Evolutionary conservation across 2,329 filamentous ascomycete genomes (phyloP), one percentile per base, ranked within the genome.

Genomic region (Drechslera avenae): DNA sequence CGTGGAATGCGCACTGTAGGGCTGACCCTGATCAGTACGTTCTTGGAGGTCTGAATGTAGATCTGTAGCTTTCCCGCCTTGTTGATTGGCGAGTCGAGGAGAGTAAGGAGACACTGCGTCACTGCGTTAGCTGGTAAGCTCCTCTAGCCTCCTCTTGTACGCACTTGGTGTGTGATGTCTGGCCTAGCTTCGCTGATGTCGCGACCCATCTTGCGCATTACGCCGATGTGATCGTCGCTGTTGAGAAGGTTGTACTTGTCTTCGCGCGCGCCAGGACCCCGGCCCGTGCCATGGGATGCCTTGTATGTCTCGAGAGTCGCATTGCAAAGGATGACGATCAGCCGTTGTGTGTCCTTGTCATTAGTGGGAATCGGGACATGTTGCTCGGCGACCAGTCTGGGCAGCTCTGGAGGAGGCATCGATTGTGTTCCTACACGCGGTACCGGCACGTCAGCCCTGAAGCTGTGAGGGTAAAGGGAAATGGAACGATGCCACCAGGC

Each of bases 161-260:
- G 69, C 80, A 97, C 93, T 90, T 97, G 94, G 75, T 99, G 94
- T 37, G 94, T 96, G 69, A 99, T 99, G 76, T 99, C 94, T 36
- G 94, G 94, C 64, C 94, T 86, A 54, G 94, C 94, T 76, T 99
- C 94, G 74, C 92, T 97, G 62, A 99, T 97, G 73, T 99, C 94
- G 65, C 94, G 85, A 74, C 96, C 96, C 93, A 97, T 97, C 81
- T 97, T 99, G 69, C 94, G 88, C 91, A 99, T 96, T 60, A 97
- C 89, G 57, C 94, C 94, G 64, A 99, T 99, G 74, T 99, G 94
- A 77, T 99, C 94, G 72, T 99, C 94, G 76, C 92, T 97, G 81
- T 99, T 99, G 69, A 99, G 86, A 44, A 99, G 81, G 55, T 93
- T 96, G 77, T 96, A 99, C 76, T 97, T 97, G 73, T 97, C 93